Base-by-base conservation (phyloP, 495 filamentous ascomycete genomes). In the Penicillium waksmanii region DNA sequence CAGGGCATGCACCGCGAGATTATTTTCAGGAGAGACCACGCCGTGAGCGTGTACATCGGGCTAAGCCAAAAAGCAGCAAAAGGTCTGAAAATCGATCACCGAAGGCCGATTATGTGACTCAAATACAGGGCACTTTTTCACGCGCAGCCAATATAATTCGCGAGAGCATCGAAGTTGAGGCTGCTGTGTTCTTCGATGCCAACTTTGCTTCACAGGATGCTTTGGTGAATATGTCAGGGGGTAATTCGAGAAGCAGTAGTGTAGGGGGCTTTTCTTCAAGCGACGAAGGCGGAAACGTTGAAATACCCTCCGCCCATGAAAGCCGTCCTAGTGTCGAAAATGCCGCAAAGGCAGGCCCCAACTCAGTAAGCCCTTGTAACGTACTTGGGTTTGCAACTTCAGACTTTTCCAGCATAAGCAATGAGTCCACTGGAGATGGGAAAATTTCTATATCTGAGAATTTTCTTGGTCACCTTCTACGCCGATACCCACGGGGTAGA, bases 121-220 rank as follows among this genome's bases (percentile, higher is more conserved):
- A 60, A 10, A 17, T 62, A n/a, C 38, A 55, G 15, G 52, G 58
- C 18, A 53, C 62, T 0, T 70, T 70, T 38, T 68, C 65, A 7
- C 72, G 75, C 38, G 82, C 81, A 18, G 70, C 76, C 35, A 78
- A 78, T 47, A 69, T 84, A 25, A 76, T 83, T 42, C 72, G 81
- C 21, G 78, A 83, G 58, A 71, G 78, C 12, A 76, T 82, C 27
- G 76, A 79, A 19, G 75, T 79, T 9, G 80, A 82, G 7, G 82
- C 79, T 0, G 74, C 77, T 11, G 53, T 81, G 10, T 83, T 79
- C 56, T 69, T 80, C n/a, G 76, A 84, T 60, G 81, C 80, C 18
- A 77, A 80, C 23, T 66, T 66, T 33, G 19, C 51, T 18, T 59
- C 56, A 19, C 51, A 34, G 15, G 51, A 55, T 31, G 50, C 58